Conservation (phyloP, 768 basidiomycete species). For the Kwoniella sp. region DNA sequence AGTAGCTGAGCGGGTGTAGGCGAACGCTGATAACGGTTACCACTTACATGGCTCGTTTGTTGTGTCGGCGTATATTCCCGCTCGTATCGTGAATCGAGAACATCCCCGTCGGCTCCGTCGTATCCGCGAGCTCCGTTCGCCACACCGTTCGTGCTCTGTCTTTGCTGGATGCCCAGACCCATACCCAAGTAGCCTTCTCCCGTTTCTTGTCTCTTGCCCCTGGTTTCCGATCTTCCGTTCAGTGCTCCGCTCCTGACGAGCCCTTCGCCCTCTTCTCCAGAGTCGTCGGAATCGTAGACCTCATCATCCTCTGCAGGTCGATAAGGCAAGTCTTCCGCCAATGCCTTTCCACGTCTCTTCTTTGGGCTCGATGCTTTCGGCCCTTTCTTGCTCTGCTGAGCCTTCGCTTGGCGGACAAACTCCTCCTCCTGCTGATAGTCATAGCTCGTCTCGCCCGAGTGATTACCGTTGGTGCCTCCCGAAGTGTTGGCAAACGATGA, state of each 20-base stretch:
- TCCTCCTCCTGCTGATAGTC: slow-evolving; percentile 37
- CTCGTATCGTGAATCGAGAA: slow-evolving; percentile 8
- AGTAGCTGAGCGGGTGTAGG: slow-evolving; percentile 33
- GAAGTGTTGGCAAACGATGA: slow-evolving; percentile 21
- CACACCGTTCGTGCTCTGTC: slow-evolving; percentile 23
- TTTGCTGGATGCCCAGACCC: slow-evolving; percentile 36
- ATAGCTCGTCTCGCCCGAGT: slow-evolving; percentile 26
- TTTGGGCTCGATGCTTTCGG: slow-evolving; percentile 23
- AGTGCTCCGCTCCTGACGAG: slow-evolving; percentile 35
- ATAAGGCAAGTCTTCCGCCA: slow-evolving; percentile 41
- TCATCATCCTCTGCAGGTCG: slow-evolving; percentile 38
- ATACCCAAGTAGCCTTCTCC: slow-evolving; percentile 45
- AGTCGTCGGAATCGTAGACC: slow-evolving; percentile 28
- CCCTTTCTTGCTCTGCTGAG: slow-evolving; percentile 3
- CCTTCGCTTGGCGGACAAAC: slow-evolving; percentile 25
- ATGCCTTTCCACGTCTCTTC: slow-evolving; percentile 19
- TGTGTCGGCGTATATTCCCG: slow-evolving; percentile 11
- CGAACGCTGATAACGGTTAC: slow-evolving; percentile 19
- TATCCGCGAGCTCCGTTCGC: slow-evolving; percentile 4
- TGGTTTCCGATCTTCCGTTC: slow-evolving; percentile 30
- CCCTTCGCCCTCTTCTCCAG: slow-evolving; percentile 38
- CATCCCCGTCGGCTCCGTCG: too few species aligned
- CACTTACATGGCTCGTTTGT: too few species aligned
- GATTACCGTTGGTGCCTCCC: neutral
- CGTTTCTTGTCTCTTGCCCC: slow-evolving; percentile 35